Evolutionary conservation across 1,284 basidiomycete species (phyloP), one percentile per base, ranked within the genome.

Genomic region (Porodaedalea pini): DNA sequence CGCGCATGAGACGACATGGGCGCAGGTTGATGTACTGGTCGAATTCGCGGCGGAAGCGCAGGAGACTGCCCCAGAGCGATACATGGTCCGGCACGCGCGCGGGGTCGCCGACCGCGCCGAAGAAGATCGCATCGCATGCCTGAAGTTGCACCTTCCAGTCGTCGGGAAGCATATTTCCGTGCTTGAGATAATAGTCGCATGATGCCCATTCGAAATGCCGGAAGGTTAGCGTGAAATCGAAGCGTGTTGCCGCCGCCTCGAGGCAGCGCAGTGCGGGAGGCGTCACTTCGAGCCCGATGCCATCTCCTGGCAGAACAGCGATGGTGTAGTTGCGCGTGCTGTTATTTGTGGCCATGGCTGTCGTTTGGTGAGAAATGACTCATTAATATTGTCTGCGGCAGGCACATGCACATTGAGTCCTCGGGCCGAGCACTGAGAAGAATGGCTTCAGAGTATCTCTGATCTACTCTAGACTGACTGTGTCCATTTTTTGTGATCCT

Each of bases 11-110:
- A 11, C 76, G 72, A 58, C 75, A 78, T 1, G 79, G 80, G 19
- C 81, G 73, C 8, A 82, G 69, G 60, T 80, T 81, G 66, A 79
- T 78, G 65, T 79, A 82, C 63, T 81, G 80, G 58, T 82, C 77
- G 40, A 82, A 78, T 15, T 74, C 75, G 39, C 78, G 74, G 41
- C 80, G 73, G 68, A 82, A 79, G 49, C 75, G 70, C 7, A 81
- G 70, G 31, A 80, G 68, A 49, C 75, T 75, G 39, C 76, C 76
- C 80, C 79, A 82, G 23, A 82, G 69, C n/a, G 76, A 78, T 61
- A 82, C 74, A 60, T 82, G 79, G 68, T 82, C 79, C 36, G 78
- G 78, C 4, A 80, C 77, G 6, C 67, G 73, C 7, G 71, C 64
- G 10, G 70, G 74, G 61, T 70, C 71, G 8, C 75, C 74, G 1